Evolutionary conservation across 306 rosid species (phyloP), one percentile per base, ranked within the genome.

Genomic region (Vicia sativa): DNA sequence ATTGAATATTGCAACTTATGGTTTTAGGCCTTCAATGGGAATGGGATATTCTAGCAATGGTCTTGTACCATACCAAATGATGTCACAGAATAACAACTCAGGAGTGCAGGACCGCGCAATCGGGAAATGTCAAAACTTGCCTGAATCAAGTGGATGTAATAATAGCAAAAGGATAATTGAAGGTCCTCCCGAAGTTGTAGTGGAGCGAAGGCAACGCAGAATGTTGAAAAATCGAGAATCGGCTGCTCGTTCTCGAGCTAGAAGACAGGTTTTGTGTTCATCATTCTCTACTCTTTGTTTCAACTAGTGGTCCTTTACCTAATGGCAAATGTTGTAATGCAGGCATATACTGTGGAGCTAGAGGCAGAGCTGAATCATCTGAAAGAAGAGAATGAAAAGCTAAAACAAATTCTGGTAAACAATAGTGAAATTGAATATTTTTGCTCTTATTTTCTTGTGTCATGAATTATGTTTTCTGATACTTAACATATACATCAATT

Each of bases 211-310:
- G 82, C 97, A 86, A 53, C 92, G 89, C 13, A 73, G 95, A 58
- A 90, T 90, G 95, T 69, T 90, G 77, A 90, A 86, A 79, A 90
- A 90, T 65, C 84, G 95, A 5, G 95, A 90, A 72, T 90, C 97
- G 0, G 92, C 97, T 1, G 95, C 95, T 5, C 85, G 95, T 21
- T 90, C 95, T 14, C 84, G 97, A 12, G 89, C 92, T 0, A 80
- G 97, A 62, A 90, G 74, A 81, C 92, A 85, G 97, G 95, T 90
- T 60, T 73, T 62, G 9, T 13, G 11, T 35, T 70, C 52, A 35
- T 52, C 72, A 8, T 16, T 28, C 29, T 13, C 12, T 53, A 15
- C 59, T 61, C 41, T 70, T 57, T 14, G 9, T 59, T 62, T 25
- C 50, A 55, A 56, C 15, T 41, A 6, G 21, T 49, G 46, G 14